Conservation (phyloP, 768 basidiomycete species). For the Neoboletus magnificus region DNA sequence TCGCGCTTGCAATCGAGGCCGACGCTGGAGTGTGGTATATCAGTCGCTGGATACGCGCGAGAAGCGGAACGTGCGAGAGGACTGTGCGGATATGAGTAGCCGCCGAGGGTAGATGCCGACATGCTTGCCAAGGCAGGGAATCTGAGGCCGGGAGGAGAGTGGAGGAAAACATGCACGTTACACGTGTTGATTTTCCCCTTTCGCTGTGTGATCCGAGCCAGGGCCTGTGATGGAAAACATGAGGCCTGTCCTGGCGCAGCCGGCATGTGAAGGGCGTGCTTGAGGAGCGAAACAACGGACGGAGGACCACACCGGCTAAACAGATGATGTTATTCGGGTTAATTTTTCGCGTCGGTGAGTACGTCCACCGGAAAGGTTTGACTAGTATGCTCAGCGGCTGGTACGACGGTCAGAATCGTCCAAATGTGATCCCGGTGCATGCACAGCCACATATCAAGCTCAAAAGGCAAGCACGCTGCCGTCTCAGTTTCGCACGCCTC, state of each 20-base stretch:
- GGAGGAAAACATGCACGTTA: constrained; percentile 16
- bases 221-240: constrained; percentile 12
- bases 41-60: background rate
- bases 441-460: constrained; percentile 31
- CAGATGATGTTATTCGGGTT: constrained; percentile 1
- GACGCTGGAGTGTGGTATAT: background rate
- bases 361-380: background rate
- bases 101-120: constrained; percentile 8
- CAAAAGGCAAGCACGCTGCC: constrained; percentile 30
- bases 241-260: constrained; percentile 12
- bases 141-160: background rate
- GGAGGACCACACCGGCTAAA: background rate
- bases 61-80: constrained; percentile 3
- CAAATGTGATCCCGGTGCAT: background rate
- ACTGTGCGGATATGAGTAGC: constrained; percentile 9
- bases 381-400: background rate
- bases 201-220: constrained; percentile 19
- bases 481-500: constrained; percentile 30
- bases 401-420: background rate
- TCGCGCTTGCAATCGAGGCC: background rate
- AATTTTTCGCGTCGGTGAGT: constrained; percentile 7
- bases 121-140: constrained; percentile 5
- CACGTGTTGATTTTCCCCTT: constrained; percentile 26
- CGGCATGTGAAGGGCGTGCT: constrained; percentile 18
- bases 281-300: constrained; percentile 5